Conservation (phyloP, 2,329 filamentous ascomycete genomes). For the Hypoxylon rubiginosum region DNA sequence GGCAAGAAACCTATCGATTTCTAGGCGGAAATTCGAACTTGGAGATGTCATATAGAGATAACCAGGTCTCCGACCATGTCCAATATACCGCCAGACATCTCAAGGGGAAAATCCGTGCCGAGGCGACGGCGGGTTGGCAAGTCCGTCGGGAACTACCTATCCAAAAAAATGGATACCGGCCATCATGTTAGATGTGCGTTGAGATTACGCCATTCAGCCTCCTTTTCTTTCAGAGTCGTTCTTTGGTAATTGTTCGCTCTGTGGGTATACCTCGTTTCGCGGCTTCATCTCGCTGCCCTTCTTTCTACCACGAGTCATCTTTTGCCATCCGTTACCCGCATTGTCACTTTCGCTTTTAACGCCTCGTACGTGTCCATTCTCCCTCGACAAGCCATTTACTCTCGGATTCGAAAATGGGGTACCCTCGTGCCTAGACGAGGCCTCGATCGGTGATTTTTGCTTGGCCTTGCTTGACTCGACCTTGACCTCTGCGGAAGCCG, state of each 20-base stretch:
- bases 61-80: conserved; percentile 45
- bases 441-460: conserved; percentile 47
- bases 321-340: conserved; percentile 68
- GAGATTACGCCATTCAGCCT: conserved; percentile 59
- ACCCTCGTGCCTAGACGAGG: conserved; percentile 43
- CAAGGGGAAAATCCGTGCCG: conserved; percentile 37
- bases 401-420: conserved; percentile 49
- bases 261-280: conserved; percentile 56
- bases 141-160: conserved; percentile 41
- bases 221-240: conserved; percentile 74
- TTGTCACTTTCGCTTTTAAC: conserved; percentile 67
- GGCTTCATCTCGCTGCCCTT: conserved; percentile 65
- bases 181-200: conserved; percentile 24
- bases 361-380: conserved; percentile 67
- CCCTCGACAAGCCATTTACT: conserved; percentile 57
- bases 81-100: conserved; percentile 43
- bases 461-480: conserved; percentile 46
- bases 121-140: conserved; percentile 29
- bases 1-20: conserved; percentile 1
- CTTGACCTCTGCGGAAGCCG: conserved; percentile 39
- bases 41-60: conserved; percentile 41
- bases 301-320: conserved; percentile 67
- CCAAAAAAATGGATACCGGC: conserved; percentile 46
- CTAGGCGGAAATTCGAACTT: conserved; percentile 7
- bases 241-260: conserved; percentile 68